Evolutionary conservation across 768 basidiomycete genomes (phyloP).

Genomic region (Kockovaella imperatae): DNA sequence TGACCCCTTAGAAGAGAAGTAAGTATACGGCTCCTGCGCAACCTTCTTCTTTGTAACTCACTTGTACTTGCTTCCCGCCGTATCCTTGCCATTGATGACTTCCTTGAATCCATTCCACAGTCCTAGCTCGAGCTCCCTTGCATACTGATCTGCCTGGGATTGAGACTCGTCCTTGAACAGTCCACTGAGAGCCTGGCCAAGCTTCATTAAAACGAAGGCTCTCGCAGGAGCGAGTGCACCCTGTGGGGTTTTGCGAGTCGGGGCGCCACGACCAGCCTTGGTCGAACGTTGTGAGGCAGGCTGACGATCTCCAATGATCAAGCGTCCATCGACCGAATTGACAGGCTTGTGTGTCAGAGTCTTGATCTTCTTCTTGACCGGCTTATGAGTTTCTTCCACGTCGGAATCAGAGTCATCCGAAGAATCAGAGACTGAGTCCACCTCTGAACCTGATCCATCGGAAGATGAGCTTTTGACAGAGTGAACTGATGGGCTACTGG

Average conservation of each 20-base stretch:
- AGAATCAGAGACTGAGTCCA: too few relatives aligned
- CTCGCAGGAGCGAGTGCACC: conserved; percentile 23
- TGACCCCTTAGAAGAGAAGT: too few relatives aligned
- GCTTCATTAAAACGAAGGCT: conserved; percentile 21
- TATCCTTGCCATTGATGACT: conserved; percentile 27
- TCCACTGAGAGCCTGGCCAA: conserved; percentile 11
- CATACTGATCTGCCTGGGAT: conserved; percentile 16
- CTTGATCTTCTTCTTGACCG: too few relatives aligned
- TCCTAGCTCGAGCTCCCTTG: conserved; percentile 26
- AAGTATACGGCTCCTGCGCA: not conserved
- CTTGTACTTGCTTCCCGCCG: conserved; percentile 36
- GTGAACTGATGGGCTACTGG: too few relatives aligned
- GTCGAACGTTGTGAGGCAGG: too few relatives aligned
- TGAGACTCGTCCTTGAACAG: conserved; percentile 10
- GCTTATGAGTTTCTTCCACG: too few relatives aligned
- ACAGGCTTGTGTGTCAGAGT: too few relatives aligned
- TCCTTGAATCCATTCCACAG: conserved; percentile 38
- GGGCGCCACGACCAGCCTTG: too few relatives aligned
- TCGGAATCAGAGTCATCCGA: too few relatives aligned
- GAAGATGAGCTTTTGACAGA: not conserved
- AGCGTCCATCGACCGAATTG: too few relatives aligned
- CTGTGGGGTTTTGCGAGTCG: too few relatives aligned
- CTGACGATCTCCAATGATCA: too few relatives aligned
- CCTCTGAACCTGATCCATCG: not conserved
- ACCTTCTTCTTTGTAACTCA: conserved; percentile 16